phyloP scores from a whole-genome alignment of 208 protist genomes.

The Acanthamoeba sp. region DNA sequence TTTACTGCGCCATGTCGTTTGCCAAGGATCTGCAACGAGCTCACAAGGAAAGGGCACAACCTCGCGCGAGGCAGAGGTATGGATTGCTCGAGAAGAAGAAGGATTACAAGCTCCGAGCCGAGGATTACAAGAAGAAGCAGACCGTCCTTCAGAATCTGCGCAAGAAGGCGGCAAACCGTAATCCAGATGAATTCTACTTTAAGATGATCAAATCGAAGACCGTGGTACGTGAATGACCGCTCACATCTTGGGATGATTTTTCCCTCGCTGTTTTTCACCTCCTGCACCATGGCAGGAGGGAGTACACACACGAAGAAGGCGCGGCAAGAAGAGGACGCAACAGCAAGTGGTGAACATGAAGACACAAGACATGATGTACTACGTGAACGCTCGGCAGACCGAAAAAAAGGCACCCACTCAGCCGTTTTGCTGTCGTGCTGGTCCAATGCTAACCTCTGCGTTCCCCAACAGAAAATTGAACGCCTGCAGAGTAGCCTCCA shows the following conservation, averaged over 20 bases:
- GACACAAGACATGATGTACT: conserved; percentile 74
- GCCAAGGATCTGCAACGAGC: conserved; percentile 16
- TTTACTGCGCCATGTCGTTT: conserved; percentile 7
- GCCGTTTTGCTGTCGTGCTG: no score
- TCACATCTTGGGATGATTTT: neutral
- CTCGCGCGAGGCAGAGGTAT: conserved; percentile 73
- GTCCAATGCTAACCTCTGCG: no score
- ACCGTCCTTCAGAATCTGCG: conserved; percentile 70
- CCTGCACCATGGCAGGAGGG: neutral
- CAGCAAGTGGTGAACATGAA: conserved; percentile 76
- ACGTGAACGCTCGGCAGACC: conserved; percentile 19
- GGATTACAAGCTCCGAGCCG: conserved; percentile 86
- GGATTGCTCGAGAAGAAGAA: conserved; percentile 90
- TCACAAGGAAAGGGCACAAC: conserved; percentile 86
- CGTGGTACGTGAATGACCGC: conserved; percentile 20
- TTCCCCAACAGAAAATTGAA: conserved; percentile 71
- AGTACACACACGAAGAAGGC: neutral
- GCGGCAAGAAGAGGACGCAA: neutral
- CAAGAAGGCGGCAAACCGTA: conserved; percentile 82
- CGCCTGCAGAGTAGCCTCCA: conserved; percentile 73
- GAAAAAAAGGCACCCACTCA: conserved; percentile 12
- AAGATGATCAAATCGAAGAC: conserved; percentile 76
- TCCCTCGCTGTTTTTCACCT: neutral
- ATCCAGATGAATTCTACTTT: conserved; percentile 88
- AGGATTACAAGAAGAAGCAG: conserved; percentile 86